phyloP scores from a whole-genome alignment of 371 early-diverging fungal genomes.

The Entomophthora muscae region DNA sequence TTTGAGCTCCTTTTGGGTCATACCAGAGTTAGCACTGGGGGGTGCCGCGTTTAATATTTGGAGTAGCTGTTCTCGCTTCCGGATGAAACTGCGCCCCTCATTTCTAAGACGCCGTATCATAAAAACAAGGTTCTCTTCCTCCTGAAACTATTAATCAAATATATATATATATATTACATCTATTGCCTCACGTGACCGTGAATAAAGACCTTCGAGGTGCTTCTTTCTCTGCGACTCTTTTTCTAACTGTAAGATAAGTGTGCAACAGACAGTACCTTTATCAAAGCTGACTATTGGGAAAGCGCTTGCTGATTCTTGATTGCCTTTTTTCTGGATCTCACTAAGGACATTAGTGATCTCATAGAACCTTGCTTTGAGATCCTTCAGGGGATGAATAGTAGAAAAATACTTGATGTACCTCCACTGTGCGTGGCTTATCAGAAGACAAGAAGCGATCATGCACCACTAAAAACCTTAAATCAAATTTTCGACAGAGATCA shows the following conservation, averaged over 20 bases:
- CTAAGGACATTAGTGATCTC: slow-evolving; percentile 15
- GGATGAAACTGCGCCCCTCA: not conserved
- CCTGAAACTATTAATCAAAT: not conserved
- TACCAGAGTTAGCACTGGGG: not conserved
- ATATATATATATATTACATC: not conserved
- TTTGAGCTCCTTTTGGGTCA: not conserved
- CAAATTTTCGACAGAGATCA: slow-evolving; percentile 49
- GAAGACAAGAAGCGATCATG: slow-evolving; percentile 56
- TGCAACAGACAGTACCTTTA: slow-evolving; percentile 2
- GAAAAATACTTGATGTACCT: slow-evolving; percentile 10
- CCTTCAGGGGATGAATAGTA: slow-evolving; percentile 20
- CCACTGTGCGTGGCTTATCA: slow-evolving; percentile 20
- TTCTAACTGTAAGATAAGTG: not conserved
- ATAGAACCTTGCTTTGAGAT: slow-evolving; percentile 69
- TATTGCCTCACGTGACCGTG: not conserved
- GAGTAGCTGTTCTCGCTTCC: slow-evolving; percentile 1
- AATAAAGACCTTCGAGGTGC: not conserved
- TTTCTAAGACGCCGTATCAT: slow-evolving; percentile 2
- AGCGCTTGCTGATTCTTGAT: not conserved
- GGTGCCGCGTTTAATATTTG: not conserved
- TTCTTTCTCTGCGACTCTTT: not conserved
- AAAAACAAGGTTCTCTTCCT: not conserved
- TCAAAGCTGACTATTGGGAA: slow-evolving; percentile 2
- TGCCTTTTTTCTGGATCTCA: not conserved
- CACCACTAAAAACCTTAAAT: slow-evolving; percentile 68